Base-by-base conservation (phyloP, 768 basidiomycete genomes). In the Cystobasidium ongulense region DNA sequence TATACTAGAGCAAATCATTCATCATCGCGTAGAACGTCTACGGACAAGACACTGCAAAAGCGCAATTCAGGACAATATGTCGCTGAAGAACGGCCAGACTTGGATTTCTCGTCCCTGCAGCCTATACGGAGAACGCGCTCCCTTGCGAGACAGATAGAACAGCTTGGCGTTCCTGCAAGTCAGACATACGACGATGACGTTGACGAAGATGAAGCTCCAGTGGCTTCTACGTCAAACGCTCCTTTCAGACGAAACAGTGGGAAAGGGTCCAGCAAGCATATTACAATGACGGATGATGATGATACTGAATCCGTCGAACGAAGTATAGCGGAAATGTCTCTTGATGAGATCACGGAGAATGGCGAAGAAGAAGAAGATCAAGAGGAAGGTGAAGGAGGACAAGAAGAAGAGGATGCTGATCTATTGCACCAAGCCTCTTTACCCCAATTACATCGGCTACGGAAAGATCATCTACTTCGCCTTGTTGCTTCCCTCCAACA, bases 301-400 rank as follows among this genome's bases (percentile, higher is more conserved):
- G 63, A 59, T 17, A 59, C 53, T n/a, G 68, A 54, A 29, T 57
- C 52, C 13, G 54, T 71, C 23, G 68, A 71, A 38, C 29, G 68
- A 23, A 71, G 68, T 59, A 71, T 71, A 21, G 68, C 68, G 25
- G 50, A 54, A 18, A 71, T 71, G 68, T 71, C 68, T n/a, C 53
- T 71, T 2, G 68, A 71, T 54, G 68, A 71, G 54, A 59, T 71
- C 31, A 54, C 36, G 1, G 68, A 71, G 31, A 27, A 54, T 23
- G 35, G 27, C 3, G 68, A 35, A 59, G 57, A 71, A n/a, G 66
- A 68, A 15, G 68, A 71, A 59, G 68, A 71, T 11, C 15, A 59
- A 21, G 54, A 54, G 36, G 68, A 71, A 13, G 54, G 25, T 29
- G 33, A 59, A 15, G 68, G 33, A 8, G n/a, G 31, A 21, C 36